phyloP scores from a whole-genome alignment of 2,329 filamentous ascomycete species.

The Paracorniculantispora psalliotae region DNA sequence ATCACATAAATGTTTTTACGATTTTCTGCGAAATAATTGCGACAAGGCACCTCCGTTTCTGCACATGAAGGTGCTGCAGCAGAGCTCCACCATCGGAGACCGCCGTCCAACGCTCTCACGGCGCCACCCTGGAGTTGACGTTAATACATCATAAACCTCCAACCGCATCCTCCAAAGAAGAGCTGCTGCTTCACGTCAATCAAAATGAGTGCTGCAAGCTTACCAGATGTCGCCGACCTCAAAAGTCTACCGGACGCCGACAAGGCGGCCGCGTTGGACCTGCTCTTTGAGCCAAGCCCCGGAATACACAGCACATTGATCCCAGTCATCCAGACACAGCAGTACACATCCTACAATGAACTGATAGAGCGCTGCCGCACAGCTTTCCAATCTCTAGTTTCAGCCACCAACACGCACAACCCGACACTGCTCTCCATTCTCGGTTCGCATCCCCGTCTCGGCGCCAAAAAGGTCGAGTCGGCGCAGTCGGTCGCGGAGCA shows the following conservation, averaged over 20 bases:
- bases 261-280: conserved; percentile 60
- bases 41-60: too few species aligned
- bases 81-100: conserved; percentile 10
- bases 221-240: conserved; percentile 57
- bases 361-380: conserved; percentile 63
- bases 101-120: conserved; percentile 5
- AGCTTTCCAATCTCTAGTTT: conserved; percentile 56
- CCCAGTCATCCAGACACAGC: conserved; percentile 52
- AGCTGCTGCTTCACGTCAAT: neutral
- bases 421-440: conserved; percentile 65
- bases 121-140: neutral
- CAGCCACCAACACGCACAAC: conserved; percentile 39
- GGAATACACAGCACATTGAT: conserved; percentile 68
- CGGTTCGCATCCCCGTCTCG: conserved; percentile 76
- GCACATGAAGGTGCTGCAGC: too few species aligned
- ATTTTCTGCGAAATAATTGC: too few species aligned
- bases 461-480: conserved; percentile 76
- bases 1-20: too few species aligned
- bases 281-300: conserved; percentile 77
- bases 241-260: conserved; percentile 48
- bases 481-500: conserved; percentile 78
- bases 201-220: conserved; percentile 12
- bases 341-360: conserved; percentile 62
- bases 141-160: neutral
- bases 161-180: neutral